Evolutionary conservation across 2,329 filamentous ascomycete species (phyloP), one percentile per base, ranked within the genome.

Genomic region (Fusarium sp.): DNA sequence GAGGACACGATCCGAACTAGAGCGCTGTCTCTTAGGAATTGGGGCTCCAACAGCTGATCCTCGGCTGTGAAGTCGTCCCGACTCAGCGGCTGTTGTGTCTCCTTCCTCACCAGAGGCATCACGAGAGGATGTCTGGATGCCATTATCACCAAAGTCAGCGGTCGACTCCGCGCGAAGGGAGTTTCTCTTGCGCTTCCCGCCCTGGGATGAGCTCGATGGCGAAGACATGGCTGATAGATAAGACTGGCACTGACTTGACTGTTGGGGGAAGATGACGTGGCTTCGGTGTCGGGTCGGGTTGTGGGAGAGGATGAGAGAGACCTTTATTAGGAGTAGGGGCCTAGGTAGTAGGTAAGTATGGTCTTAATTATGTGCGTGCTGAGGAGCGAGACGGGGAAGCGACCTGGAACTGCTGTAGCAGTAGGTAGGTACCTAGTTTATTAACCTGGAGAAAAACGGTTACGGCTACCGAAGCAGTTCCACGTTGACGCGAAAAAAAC

Each of bases 31-130:
- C 87, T 98, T 98, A 70, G 94, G 89, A 48, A 91, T 91, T 78
- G 89, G 87, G 70, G 85, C 85, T 74, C 83, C 81, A 64, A 81
- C 82, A 72, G 86, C 85, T 47, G 86, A 83, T 81, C 91, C 91
- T 80, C 89, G 66, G 84, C 83, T 82, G 91, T 91, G 82, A 88
- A 90, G 89, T 69, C 85, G 85, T 61, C 82, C 84, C 48, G 87
- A 87, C 80, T 92, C 89, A 70, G 88, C 88, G 59, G 93, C 89
- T 22, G 92, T 91, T 75, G 94, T 93, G 78, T 93, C 91, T 78
- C 90, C 91, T 81, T 96, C 94, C 84, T 97, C 94, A 74, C 88
- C 93, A 22, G 94, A 96, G 69, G 93, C 93, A 84, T 97, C 94
- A 80, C 93, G 90, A 41, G 94, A 95, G 24, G 93, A 94, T 41